phyloP scores from a whole-genome alignment of 768 basidiomycete species.

The Neoboletus brunneissimus region DNA sequence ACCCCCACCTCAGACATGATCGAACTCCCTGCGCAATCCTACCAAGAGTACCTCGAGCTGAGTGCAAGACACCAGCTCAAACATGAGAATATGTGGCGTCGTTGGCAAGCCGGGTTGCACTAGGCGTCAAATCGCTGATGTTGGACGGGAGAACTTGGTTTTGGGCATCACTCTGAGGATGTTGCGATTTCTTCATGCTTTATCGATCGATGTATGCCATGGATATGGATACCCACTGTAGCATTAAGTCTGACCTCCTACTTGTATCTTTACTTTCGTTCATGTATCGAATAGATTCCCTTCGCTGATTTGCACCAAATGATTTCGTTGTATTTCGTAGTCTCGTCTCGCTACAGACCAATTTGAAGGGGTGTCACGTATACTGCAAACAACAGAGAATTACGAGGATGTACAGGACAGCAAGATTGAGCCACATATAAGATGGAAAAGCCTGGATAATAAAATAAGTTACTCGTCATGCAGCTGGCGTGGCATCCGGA shows the following conservation, averaged over 20 bases:
- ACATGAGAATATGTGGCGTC: constrained; percentile 58
- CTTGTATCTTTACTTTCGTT: constrained; percentile 20
- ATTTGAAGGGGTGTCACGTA: neutral
- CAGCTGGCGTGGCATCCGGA: constrained; percentile 32
- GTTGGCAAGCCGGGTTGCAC: constrained; percentile 37
- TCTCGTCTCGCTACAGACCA: neutral
- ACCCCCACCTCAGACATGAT: constrained; percentile 51
- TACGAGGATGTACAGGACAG: constrained; percentile 9
- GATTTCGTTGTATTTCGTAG: neutral
- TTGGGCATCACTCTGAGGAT: neutral
- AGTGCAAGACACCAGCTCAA: constrained; percentile 50
- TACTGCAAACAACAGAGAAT: constrained; percentile 3
- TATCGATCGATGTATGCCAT: neutral
- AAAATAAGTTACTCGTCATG: constrained; percentile 27
- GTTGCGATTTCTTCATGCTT: neutral
- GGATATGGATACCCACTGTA: constrained; percentile 19
- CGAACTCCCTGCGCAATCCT: constrained; percentile 60
- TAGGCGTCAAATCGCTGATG: constrained; percentile 2
- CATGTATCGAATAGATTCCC: constrained; percentile 16
- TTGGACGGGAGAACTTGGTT: neutral
- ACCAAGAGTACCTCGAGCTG: constrained; percentile 54
- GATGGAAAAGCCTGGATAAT: constrained; percentile 10
- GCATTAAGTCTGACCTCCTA: constrained; percentile 14
- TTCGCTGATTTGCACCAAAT: neutral
- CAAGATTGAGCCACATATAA: constrained; percentile 8